Evolutionary conservation across 768 basidiomycete genomes (phyloP), one percentile per base, ranked within the genome.

Genomic region (Mycena rebaudengoi): DNA sequence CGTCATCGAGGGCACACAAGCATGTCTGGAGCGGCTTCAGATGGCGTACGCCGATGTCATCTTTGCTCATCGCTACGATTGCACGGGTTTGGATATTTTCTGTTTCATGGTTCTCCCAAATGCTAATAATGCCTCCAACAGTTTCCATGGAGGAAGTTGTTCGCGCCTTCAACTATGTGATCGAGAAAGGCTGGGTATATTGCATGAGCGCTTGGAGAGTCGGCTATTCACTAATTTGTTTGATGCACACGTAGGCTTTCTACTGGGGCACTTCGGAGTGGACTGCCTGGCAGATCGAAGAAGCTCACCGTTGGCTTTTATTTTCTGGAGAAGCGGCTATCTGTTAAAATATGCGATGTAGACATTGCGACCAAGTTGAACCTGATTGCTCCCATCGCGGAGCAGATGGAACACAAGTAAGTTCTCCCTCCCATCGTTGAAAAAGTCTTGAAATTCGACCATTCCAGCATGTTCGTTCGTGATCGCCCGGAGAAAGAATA

Each of bases 401-500:
- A 95, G 66, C 93, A 95, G 76, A 89, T 89, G 71, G 85, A 91
- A 70, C 86, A 90, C 79, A 78, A 88, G 88, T 89, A 62, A 23
- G 83, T 68, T 29, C 32, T 39, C 4, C 32, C 23, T 18, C 8
- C n/a, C 25, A 16, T 32, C n/a, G 32, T 45, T 39, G 40, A 14
- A 40, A 25, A 5, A 44, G 12, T n/a, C 0, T 43, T 28, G 21
- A 8, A 8, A 20, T 20, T 49, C 18, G 23, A 7, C 39, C 49
- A 43, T 26, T 73, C 74, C 73, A 91, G 88, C 70, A 87, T 93
- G 86, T 86, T 95, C 75, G 85, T 89, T 73, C 88, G 92, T 21
- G 90, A 94, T 64, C 84, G 89, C n/a, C 88, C 91, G 16, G 94
- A 95, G 79, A 85, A 86, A 70, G 92, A 94, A 79, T 94, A 91